Evolutionary conservation across 2,329 filamentous ascomycete genomes (phyloP), one percentile per base, ranked within the genome.

Genomic region (Aureobasidium namibiae): DNA sequence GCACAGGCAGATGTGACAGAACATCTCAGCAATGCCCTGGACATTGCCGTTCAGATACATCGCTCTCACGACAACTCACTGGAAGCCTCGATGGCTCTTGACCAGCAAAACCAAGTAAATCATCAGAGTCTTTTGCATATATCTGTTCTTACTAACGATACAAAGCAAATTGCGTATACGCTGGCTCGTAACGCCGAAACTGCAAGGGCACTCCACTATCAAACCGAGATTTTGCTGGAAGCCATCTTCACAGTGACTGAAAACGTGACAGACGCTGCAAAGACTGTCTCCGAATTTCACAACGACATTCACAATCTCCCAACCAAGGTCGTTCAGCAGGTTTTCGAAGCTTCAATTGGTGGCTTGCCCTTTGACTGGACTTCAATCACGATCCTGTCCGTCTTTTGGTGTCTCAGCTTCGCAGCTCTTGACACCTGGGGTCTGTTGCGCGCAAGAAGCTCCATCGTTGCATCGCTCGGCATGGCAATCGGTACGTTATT

Each of bases 191-290:
- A 48, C 26, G 21, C 39, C 44, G 44, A 49, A 11, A 42, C 54
- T 33, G 36, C 44, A 5, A 23, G 44, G n/a, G 44, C 34, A 31
- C 44, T 58, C 5, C 42, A 58, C n/a, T 34, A 42, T 10, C 34
- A 49, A 13, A 58, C 54, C 36, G 21, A 58, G 4, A 18, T 49
- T 14, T 10, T 58, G 29, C 34, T 49, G n/a, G 33, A 58, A 8
- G 42, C 44, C 34, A 49, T 58, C 24, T 48, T 33, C 11, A 24
- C 42, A 4, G 36, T 58, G 5, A 58, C 44, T 3, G 42, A 58
- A 23, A 58, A 58, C 24, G 44, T 58, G 44, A 60, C 58, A 38
- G 48, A 54, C 14, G 48, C 49, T n/a, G 58, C 42, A 21, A 60
- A 24, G 23, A 60, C 34, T 14, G 58, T 52, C 3, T 45, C 49